Evolutionary conservation across 2,329 filamentous ascomycete genomes (phyloP).

Genomic region (Chrysoporthe austroafricana): DNA sequence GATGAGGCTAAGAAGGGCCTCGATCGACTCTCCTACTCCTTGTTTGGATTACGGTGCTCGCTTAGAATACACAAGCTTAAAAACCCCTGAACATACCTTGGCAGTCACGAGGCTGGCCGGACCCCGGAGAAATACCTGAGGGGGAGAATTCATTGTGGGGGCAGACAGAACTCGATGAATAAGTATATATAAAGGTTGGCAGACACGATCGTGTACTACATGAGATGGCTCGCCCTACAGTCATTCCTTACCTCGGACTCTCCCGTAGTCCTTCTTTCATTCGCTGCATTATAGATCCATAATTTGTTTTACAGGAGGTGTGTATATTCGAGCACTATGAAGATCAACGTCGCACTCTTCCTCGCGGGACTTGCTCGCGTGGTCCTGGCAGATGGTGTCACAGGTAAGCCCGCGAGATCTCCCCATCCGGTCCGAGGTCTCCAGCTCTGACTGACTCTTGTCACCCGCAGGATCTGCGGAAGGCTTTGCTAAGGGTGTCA

Average conservation of each 20-base stretch:
- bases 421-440: too few species aligned
- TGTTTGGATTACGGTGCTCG: not conserved
- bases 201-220: not conserved
- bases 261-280: not conserved
- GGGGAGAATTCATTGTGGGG: not conserved
- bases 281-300: not conserved
- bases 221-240: not conserved
- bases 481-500: conserved; percentile 55
- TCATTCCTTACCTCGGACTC: conserved; percentile 3
- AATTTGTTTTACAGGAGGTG: not conserved
- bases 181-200: not conserved
- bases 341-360: conserved; percentile 3
- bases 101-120: not conserved
- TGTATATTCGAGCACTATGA: conserved; percentile 9
- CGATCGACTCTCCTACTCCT: not conserved
- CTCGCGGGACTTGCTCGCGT: conserved; percentile 13
- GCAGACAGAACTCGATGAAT: not conserved
- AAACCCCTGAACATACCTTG: not conserved
- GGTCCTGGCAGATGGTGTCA: conserved; percentile 16
- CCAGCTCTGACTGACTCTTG: not conserved
- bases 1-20: conserved; percentile 1
- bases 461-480: conserved; percentile 41
- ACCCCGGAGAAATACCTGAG: not conserved
- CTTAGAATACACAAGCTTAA: conserved; percentile 4
- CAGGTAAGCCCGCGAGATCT: not conserved